These are phyloP conservation scores for Gastrolobium bilobum DNA, from an alignment of 306 rosid genomes.

Conservation along the genomic window DNA sequence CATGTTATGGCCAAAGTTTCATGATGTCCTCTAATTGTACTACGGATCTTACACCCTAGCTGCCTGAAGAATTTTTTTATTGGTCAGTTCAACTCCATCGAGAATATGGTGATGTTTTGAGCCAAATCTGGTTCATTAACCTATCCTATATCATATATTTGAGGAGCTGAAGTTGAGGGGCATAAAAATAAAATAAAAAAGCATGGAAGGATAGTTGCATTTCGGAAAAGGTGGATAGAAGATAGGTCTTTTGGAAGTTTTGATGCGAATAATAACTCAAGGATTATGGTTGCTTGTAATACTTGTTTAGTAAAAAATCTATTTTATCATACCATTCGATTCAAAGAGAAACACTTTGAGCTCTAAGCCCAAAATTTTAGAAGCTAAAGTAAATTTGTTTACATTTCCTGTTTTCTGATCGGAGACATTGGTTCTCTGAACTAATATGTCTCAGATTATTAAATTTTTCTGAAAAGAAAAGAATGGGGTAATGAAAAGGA, in stretches of 20 bases:
- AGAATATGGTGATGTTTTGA: neutral
- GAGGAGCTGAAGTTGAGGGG: neutral
- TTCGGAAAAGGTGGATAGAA: neutral
- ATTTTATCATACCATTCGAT: neutral
- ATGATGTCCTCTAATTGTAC: slow-evolving; percentile 4
- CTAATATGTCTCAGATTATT: neutral
- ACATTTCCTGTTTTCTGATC: neutral
- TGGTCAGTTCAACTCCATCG: neutral
- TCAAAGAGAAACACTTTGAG: neutral
- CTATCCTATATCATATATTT: neutral
- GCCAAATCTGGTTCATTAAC: neutral
- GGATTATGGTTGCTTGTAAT: neutral
- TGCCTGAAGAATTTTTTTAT: neutral
- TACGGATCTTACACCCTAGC: slow-evolving; percentile 10
- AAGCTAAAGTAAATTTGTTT: neutral
- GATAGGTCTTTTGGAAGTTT: neutral
- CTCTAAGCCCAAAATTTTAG: neutral
- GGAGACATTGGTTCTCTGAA: neutral
- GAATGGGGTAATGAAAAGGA: neutral
- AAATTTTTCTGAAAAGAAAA: neutral
- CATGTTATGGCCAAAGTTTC: neutral
- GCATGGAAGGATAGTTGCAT: neutral
- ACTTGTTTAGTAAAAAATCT: neutral
- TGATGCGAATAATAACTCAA: neutral
- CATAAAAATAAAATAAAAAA: neutral